A percentile compares a stretch with the other conserved stretches of the same genome.
phyloP scores from a whole-genome alignment of 2,329 filamentous ascomycete genomes.

The Ascosphaera pollenicola region DNA sequence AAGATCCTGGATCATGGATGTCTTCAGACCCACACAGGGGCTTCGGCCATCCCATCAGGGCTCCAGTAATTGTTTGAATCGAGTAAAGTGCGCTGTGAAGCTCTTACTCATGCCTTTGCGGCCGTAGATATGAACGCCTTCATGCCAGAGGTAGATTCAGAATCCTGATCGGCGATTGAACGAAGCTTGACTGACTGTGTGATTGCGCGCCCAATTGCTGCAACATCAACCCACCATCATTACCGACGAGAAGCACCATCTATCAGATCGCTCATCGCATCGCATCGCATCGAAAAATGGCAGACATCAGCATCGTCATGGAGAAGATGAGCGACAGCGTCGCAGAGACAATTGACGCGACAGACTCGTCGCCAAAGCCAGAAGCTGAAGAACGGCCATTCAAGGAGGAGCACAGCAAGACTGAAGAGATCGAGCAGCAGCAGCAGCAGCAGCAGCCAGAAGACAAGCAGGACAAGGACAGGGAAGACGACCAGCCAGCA shows the following conservation, averaged over 20 bases:
- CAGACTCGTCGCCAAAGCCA: conserved; percentile 4
- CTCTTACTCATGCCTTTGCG: too few species aligned
- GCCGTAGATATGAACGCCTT: not conserved
- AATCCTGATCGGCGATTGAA: not conserved
- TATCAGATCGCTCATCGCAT: not conserved
- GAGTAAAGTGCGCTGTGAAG: too few species aligned
- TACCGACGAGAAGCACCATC: too few species aligned
- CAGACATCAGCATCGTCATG: not conserved
- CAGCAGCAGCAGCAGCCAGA: conserved; percentile 4
- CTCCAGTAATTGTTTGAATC: too few species aligned
- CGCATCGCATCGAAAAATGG: not conserved
- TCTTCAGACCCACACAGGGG: too few species aligned
- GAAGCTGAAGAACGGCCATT: too few species aligned
- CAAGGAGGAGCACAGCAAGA: not conserved
- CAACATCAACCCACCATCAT: not conserved
- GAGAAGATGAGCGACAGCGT: not conserved
- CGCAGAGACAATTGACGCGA: not conserved
- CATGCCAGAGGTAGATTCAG: not conserved
- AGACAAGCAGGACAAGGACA: not conserved
- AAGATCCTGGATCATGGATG: too few species aligned
- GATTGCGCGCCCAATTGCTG: not conserved
- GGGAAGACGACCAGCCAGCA: not conserved
- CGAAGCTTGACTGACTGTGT: too few species aligned
- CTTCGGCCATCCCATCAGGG: too few species aligned
- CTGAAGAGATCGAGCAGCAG: conserved; percentile 5